phyloP scores from a whole-genome alignment of 1,284 basidiomycete species.

The Vanrija sp. region DNA sequence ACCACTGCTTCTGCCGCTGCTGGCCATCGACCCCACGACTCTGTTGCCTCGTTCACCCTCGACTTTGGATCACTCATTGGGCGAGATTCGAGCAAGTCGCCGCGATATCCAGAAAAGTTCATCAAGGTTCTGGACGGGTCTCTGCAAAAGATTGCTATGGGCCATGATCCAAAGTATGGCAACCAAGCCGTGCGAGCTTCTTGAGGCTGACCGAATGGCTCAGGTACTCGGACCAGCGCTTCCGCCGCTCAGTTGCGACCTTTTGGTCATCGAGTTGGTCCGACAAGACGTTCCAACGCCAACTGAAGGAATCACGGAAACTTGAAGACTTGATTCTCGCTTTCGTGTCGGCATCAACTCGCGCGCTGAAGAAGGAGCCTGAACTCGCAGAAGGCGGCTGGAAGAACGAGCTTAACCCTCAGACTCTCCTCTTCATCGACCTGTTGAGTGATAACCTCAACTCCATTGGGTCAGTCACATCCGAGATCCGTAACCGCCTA shows the following conservation, averaged over 20 bases:
- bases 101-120: conserved; percentile 88
- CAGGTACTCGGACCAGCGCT: conserved; percentile 81
- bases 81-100: conserved; percentile 56
- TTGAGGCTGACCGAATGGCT: neutral
- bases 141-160: conserved; percentile 85
- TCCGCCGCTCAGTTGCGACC: conserved; percentile 78
- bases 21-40: conserved; percentile 12
- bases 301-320: conserved; percentile 93
- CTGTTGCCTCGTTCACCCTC: conserved; percentile 28
- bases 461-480: conserved; percentile 68
- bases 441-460: conserved; percentile 76
- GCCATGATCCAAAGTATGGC: conserved; percentile 70
- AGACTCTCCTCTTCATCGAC: conserved; percentile 81
- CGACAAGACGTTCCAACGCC: conserved; percentile 73
- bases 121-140: conserved; percentile 81
- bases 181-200: neutral
- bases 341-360: conserved; percentile 86
- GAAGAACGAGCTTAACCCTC: conserved; percentile 87
- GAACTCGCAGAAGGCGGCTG: conserved; percentile 73
- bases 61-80: conserved; percentile 36
- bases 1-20: neutral
- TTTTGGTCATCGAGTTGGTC: conserved; percentile 81
- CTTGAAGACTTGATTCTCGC: conserved; percentile 94
- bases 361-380: conserved; percentile 70
- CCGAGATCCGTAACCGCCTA: conserved; percentile 59